Base-by-base conservation (phyloP, 1,284 basidiomycete species). In the Mycosarcoma maydis region DNA sequence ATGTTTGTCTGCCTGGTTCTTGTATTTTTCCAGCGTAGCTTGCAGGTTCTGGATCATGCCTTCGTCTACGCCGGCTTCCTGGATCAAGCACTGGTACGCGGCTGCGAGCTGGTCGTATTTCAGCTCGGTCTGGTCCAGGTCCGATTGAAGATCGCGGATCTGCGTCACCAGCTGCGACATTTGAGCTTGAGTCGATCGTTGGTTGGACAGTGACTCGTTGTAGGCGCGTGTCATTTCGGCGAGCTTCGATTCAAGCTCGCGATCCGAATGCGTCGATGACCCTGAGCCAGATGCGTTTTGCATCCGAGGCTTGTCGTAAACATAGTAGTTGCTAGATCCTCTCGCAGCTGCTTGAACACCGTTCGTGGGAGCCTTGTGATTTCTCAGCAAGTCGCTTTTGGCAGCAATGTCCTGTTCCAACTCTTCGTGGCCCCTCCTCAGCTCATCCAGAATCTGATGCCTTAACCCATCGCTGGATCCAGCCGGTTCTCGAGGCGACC, bases 101-200 rank as follows among this genome's bases (percentile, higher is more conserved):
- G 54, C 62, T 17, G 49, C 42, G 1, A 75, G 60, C 27, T 75
- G 73, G 33, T 60, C 60, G 54, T 73, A 75, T 38, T 61, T 66
- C n/a, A 73, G 34, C 29, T 94, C 92, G 3, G 89, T 89, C 65
- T 93, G 90, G 75, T 93, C 91, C 57, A 93, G 83, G 13, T 91
- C 88, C 20, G 86, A 84, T 13, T 91, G 88, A 14, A 94, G 85
- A 75, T 94, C 91, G 40, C 90, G 87, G 46, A 92, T 89, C 85
- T 93, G 90, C 3, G 90, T 90, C 72, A 92, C 89, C 7, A 93
- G 85, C 3, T 88, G 85, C 14, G 91, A 88, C 55, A 92, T 92
- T 67, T 93, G 92, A 0, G 88, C 85, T 77, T 92, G 92, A 69
- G 92, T 89, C 68, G 92, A 90, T 0, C 88, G 84, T 73, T 92